A percentile compares a stretch with the other conserved stretches of the same genome.
Conservation (phyloP, 176 grass and related monocot species). For the Phoenix roebelenii region DNA sequence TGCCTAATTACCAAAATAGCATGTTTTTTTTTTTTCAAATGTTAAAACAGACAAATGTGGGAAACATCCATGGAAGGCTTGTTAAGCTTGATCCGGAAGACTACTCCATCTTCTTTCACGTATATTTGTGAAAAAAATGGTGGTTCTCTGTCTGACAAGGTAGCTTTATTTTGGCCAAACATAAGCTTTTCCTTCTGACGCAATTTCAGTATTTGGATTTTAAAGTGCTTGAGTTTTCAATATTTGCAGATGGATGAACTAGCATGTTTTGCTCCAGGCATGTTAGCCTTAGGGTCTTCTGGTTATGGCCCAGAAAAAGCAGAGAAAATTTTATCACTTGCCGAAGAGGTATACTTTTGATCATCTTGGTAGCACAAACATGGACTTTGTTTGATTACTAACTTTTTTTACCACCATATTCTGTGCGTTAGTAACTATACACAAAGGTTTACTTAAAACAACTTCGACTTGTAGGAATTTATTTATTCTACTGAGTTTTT, state of each 20-base stretch:
- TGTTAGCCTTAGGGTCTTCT: conserved; percentile 90
- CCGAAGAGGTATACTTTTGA: conserved; percentile 62
- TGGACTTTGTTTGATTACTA: no score
- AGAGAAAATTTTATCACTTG: conserved; percentile 73
- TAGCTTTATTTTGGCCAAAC: conserved; percentile 21
- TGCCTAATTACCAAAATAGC: no score
- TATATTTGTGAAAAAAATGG: conserved; percentile 98
- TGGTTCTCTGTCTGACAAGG: conserved; percentile 75
- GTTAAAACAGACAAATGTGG: conserved; percentile 81
- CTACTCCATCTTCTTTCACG: conserved; percentile 69
- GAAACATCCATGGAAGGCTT: conserved; percentile 99
- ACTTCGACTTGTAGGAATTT: no score
- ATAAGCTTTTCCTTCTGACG: conserved; percentile 20
- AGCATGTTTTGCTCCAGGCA: conserved; percentile 96
- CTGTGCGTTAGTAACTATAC: no score
- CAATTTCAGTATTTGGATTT: conserved; percentile 9
- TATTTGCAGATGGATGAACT: conserved; percentile 92
- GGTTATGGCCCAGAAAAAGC: conserved; percentile 87
- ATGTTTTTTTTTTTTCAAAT: neutral
- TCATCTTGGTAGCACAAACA: no score
- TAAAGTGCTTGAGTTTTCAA: conserved; percentile 25
- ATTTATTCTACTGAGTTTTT: no score
- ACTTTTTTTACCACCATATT: no score
- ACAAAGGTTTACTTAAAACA: no score
- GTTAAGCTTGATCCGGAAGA: conserved; percentile 70